Evolutionary conservation across 2,329 filamentous ascomycete species (phyloP), one percentile per base, ranked within the genome.

Genomic region (Pseudogymnoascus verrucosus): DNA sequence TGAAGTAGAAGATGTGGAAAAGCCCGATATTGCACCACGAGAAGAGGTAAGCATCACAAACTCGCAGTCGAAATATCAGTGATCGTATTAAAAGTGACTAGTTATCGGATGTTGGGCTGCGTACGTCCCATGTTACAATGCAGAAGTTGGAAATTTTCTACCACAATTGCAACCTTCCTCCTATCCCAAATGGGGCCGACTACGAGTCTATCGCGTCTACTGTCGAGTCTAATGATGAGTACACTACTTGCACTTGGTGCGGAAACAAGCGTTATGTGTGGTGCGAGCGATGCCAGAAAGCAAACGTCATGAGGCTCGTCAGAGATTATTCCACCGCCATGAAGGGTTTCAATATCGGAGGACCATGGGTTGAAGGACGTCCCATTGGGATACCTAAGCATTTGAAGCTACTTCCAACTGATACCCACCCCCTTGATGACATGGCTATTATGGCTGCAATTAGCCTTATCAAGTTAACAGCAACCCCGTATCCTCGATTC

Each of bases 391-490:
- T 16, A 12, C 39, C 36, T n/a, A 40, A 40, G 19, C 59, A 39
- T 19, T 26, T 61, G 5, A 61, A 61, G 21, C 65, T 74, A 11
- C 66, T 73, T 2, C 64, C 66, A 26, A 75, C 73, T 8, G 73
- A 75, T 63, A 65, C 68, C 61, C 73, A 75, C 63, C 73, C 73
- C 44, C 71, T 71, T 26, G 73, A 75, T 65, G 73, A 75, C 62
- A 65, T 73, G 34, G 66, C 65, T 40, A 63, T 74, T 12, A 59
- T 75, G 42, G 68, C 71, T 37, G 69, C 71, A 11, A 73, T 71
- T 65, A 71, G 69, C 61, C 65, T 74, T 19, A 64, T 73, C 31
- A 74, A 74, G 59, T 65, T 73, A 21, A 65, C 68, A 3, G 61
- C 68, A n/a, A 60, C 65, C 2, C 57, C 65, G 5, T 54, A 59